A percentile compares a stretch with the other conserved stretches of the same genome.
Conservation (phyloP, 78 protist species). For the Cavenderia fasciculata region DNA sequence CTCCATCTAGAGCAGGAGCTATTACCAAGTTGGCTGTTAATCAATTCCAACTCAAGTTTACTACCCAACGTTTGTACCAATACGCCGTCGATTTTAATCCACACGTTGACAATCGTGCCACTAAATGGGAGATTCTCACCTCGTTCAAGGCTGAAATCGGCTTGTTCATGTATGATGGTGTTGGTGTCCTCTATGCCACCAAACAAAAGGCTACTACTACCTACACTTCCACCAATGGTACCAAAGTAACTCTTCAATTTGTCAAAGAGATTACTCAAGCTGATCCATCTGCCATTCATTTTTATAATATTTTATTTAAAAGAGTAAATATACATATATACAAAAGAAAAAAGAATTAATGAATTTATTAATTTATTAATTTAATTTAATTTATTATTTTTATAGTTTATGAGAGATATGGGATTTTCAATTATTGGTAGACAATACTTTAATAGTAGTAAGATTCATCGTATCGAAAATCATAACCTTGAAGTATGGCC, state of each 20-base stretch:
- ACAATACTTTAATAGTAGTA: not conserved
- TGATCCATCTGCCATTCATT: conserved; percentile 1
- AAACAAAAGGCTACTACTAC: not conserved
- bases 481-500: conserved; percentile 17
- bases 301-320: conserved; percentile 45
- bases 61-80: not conserved
- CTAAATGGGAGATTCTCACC: not conserved
- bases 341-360: not conserved
- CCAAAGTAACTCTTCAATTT: not conserved
- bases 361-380: not conserved
- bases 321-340: not conserved
- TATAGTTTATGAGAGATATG: conserved; percentile 22
- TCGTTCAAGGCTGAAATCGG: not conserved
- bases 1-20: not conserved
- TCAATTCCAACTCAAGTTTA: not conserved
- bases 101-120: not conserved
- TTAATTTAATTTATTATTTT: not conserved
- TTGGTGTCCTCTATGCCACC: conserved; percentile 1
- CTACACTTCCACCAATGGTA: not conserved
- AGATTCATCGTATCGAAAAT: not conserved
- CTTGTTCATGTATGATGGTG: conserved; percentile 36
- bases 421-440: conserved; percentile 24
- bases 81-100: conserved; percentile 12
- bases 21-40: not conserved
- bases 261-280: conserved; percentile 4